Evolutionary conservation across 2,329 filamentous ascomycete species (phyloP), one percentile per base, ranked within the genome.

Genomic region (Hymenoscyphus scutula): DNA sequence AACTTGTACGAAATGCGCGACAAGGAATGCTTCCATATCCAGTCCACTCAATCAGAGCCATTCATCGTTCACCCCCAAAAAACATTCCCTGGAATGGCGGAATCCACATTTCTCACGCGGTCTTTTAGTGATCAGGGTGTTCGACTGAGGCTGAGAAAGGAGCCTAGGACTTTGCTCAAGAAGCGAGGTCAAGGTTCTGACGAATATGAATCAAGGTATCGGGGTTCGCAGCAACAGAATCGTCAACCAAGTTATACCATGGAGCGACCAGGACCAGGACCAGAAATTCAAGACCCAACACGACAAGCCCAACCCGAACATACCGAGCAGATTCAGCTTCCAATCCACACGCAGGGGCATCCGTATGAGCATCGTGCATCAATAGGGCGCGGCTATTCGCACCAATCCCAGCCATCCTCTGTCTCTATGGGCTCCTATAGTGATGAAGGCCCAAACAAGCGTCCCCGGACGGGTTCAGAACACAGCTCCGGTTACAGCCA

Each of bases 101-200:
- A 94, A 74, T 96, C 91, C 1, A 95, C 91, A 0, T 86, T 88
- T 68, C 77, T 96, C 53, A 95, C 92, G 0, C 84, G 91, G 58
- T 87, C 89, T 0, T 94, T 97, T 75, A 90, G 89, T 67, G 92
- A 96, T 70, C 92, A 96, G 74, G 92, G 92, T 8, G 90, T 96
- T 15, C 88, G 91, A 58, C 79, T 97, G 34, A 84, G 92, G 59
- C 82, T 96, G 55, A 86, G 92, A 60, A 96, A 96, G 74, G 92
- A 96, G 75, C 89, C 90, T 53, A 82, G 90, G 62, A 82, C 82
- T 29, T 60, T 72, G 23, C 65, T 73, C 15, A 67, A 69, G 56
- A 71, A 72, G 54, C 67, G 70, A 56, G 73, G 73, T 48, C 71
- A 73, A 59, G 68, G 70, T 4, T 68, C 70, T 56, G 70, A 75